Evolutionary conservation across 1,284 basidiomycete genomes (phyloP).

Genomic region (Heterobasidion irregulare): DNA sequence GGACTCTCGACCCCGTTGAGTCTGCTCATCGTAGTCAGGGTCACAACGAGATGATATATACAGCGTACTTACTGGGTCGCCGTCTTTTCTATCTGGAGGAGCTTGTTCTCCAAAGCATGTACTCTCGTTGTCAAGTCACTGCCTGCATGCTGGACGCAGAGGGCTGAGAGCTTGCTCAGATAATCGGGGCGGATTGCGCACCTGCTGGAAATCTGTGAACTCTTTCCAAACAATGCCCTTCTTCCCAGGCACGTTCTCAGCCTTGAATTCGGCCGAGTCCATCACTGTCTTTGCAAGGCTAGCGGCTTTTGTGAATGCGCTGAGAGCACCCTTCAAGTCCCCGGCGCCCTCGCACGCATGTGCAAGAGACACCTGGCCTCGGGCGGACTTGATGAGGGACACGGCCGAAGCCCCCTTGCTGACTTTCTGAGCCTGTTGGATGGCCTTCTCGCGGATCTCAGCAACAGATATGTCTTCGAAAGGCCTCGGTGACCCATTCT

Average conservation of each 20-base stretch:
- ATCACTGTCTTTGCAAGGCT: conserved; percentile 47
- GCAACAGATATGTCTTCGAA: conserved; percentile 32
- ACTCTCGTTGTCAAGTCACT: conserved; percentile 38
- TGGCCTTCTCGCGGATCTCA: conserved; percentile 59
- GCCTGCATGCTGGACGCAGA: conserved; percentile 35
- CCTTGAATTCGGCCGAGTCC: conserved; percentile 48
- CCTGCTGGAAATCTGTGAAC: conserved; percentile 50
- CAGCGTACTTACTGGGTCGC: conserved; percentile 30
- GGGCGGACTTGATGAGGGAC: conserved; percentile 51
- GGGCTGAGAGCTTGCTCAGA: not conserved
- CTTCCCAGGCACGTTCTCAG: conserved; percentile 34
- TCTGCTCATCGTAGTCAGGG: conserved; percentile 4
- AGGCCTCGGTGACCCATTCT: conserved; percentile 21
- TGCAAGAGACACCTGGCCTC: conserved; percentile 41
- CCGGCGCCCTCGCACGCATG: conserved; percentile 43
- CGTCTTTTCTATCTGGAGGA: conserved; percentile 46
- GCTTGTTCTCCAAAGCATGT: conserved; percentile 45
- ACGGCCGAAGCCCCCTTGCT: conserved; percentile 46
- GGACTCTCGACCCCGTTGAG: conserved; percentile 12
- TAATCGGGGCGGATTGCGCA: conserved; percentile 21
- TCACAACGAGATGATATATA: conserved; percentile 1
- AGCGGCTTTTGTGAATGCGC: conserved; percentile 50
- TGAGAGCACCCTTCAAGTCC: conserved; percentile 51
- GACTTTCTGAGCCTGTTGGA: conserved; percentile 43
- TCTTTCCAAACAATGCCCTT: conserved; percentile 47